Percentiles rank a stretch among this genome's conserved stretches.
These are phyloP conservation scores for Tremellales sp. DNA, from an alignment of 1,284 basidiomycete species.

Conservation along the genomic window DNA sequence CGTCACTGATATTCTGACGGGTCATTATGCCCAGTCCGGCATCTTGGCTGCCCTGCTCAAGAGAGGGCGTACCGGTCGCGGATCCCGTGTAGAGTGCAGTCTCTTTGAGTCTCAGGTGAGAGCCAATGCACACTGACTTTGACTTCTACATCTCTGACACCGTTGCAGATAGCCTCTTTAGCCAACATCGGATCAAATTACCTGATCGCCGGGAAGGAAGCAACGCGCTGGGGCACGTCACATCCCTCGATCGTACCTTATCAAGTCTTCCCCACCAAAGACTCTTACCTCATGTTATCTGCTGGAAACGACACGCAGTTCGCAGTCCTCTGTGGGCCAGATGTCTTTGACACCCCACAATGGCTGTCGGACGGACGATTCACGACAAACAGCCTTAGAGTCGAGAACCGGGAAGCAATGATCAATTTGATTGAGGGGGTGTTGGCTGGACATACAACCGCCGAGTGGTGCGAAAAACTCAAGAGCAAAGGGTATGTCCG, in stretches of 20 bases:
- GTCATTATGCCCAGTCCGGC: constrained; percentile 88
- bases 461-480: constrained; percentile 69
- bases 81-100: constrained; percentile 85
- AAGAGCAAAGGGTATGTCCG: constrained; percentile 65
- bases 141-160: neutral
- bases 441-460: constrained; percentile 58
- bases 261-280: constrained; percentile 81
- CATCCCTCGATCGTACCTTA: constrained; percentile 88
- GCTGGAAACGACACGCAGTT: constrained; percentile 89
- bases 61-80: constrained; percentile 75
- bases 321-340: constrained; percentile 35
- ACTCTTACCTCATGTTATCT: constrained; percentile 90
- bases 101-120: constrained; percentile 77
- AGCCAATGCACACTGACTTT: neutral
- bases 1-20: constrained; percentile 69
- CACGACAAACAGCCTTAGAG: constrained; percentile 68
- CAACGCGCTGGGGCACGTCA: constrained; percentile 80
- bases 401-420: constrained; percentile 68
- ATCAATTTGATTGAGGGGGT: constrained; percentile 66
- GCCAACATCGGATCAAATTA: constrained; percentile 94
- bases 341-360: constrained; percentile 35
- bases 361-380: constrained; percentile 55
- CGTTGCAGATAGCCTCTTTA: constrained; percentile 71
- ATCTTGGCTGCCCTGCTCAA: constrained; percentile 86
- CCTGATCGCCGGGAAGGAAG: constrained; percentile 80